Evolutionary conservation across 2,329 filamentous ascomycete species (phyloP).

Genomic region (Acrodontium crateriforme): DNA sequence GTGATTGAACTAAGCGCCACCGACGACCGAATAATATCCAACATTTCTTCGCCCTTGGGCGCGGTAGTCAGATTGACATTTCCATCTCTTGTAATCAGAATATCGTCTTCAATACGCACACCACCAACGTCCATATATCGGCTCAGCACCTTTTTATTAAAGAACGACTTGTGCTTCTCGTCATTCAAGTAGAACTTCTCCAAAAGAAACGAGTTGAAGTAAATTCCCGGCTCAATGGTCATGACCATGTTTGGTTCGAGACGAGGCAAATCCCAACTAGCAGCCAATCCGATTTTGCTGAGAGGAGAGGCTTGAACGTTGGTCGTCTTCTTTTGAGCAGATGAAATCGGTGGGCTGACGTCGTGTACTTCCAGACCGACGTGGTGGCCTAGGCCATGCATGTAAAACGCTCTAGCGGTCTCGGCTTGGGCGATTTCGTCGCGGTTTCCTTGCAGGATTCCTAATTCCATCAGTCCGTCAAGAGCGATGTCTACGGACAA

Average conservation of each 20-base stretch:
- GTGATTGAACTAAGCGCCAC: no score
- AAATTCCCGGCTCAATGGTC: conserved; percentile 84
- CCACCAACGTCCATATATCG: conserved; percentile 68
- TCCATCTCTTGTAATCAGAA: conserved; percentile 64
- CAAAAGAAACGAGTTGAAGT: conserved; percentile 62
- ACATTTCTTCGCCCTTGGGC: conserved; percentile 38
- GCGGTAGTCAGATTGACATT: conserved; percentile 74
- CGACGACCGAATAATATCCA: conserved; percentile 11
- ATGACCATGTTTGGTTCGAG: conserved; percentile 59
- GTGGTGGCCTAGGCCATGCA: conserved; percentile 37
- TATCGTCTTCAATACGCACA: conserved; percentile 78
- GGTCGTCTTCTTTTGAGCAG: no score
- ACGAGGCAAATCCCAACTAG: no score
- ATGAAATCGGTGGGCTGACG: conserved; percentile 24
- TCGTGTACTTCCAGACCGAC: conserved; percentile 39
- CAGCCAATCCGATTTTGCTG: no score
- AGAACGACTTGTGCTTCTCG: conserved; percentile 44
- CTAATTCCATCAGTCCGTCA: conserved; percentile 59
- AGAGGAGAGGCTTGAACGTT: not conserved
- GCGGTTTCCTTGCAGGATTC: conserved; percentile 53
- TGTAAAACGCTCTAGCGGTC: conserved; percentile 33
- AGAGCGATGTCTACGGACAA: conserved; percentile 61
- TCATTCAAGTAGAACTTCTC: conserved; percentile 49
- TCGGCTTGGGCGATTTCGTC: conserved; percentile 29
- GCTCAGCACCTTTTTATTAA: conserved; percentile 51